Conservation (phyloP, 805 yeast genomes). For the Teunomyces cretensis region DNA sequence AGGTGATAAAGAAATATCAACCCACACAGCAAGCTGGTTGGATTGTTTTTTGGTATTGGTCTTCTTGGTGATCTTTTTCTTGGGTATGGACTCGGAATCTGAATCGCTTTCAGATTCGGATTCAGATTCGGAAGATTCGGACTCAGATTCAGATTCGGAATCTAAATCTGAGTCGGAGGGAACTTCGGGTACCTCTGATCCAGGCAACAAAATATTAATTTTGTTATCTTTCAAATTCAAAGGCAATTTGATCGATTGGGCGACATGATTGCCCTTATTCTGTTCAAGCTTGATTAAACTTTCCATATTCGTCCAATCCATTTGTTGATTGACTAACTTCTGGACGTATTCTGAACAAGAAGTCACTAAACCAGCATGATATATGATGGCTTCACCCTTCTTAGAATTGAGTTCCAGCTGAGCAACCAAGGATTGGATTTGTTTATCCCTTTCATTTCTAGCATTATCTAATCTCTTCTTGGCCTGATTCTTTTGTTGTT, state of each 20-base stretch:
- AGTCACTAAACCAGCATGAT: constrained; percentile 68
- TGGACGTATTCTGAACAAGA: constrained; percentile 69
- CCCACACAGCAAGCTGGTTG: constrained; percentile 48
- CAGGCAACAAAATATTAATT: constrained; percentile 57
- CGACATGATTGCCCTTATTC: constrained; percentile 60
- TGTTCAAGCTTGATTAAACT: constrained; percentile 70
- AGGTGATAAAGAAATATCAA: constrained; percentile 72
- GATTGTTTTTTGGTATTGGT: constrained; percentile 7
- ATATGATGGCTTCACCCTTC: constrained; percentile 73
- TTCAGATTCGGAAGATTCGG: constrained; percentile 26
- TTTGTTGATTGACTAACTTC: constrained; percentile 68
- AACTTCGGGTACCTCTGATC: constrained; percentile 39
- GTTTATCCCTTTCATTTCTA: constrained; percentile 65
- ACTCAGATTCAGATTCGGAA: constrained; percentile 22
- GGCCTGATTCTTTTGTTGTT: constrained; percentile 75
- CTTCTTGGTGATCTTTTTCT: constrained; percentile 3
- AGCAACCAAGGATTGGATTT: constrained; percentile 61
- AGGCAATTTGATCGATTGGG: constrained; percentile 62
- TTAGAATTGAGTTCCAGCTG: constrained; percentile 63
- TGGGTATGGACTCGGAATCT: constrained; percentile 1
- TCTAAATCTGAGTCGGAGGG: constrained; percentile 36
- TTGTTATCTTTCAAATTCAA: constrained; percentile 68
- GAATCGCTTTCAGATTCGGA: constrained; percentile 34
- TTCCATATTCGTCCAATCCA: constrained; percentile 94
- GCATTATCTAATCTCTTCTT: constrained; percentile 74